These are phyloP conservation scores for Fusarium decemcellulare DNA, from an alignment of 2,329 filamentous ascomycete genomes.

Conservation along the genomic window DNA sequence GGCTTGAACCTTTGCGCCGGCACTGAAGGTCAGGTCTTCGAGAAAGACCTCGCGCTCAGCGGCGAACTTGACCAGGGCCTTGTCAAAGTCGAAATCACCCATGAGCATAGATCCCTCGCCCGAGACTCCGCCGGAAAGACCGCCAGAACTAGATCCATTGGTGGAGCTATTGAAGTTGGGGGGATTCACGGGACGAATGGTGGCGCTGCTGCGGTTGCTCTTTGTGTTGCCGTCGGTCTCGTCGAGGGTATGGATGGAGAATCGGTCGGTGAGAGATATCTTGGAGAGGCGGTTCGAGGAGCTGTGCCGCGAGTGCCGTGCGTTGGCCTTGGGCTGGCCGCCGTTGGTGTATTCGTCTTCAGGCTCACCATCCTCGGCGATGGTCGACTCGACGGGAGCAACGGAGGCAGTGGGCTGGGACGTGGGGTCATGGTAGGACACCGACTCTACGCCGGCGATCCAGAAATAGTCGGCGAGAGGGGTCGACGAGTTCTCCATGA, in stretches of 20 bases:
- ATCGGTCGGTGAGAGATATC: slow-evolving; percentile 63
- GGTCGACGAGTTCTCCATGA: slow-evolving; percentile 73
- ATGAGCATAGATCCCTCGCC: slow-evolving; percentile 56
- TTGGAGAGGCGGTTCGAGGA: slow-evolving; percentile 73
- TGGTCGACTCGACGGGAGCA: slow-evolving; percentile 68
- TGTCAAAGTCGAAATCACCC: slow-evolving; percentile 91
- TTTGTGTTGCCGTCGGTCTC: slow-evolving; percentile 70
- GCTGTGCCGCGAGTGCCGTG: slow-evolving; percentile 73
- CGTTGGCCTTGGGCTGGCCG: slow-evolving; percentile 42
- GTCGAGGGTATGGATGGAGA: slow-evolving; percentile 69
- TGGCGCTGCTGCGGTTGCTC: slow-evolving; percentile 77
- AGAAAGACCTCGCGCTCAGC: slow-evolving; percentile 95
- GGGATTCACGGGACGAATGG: slow-evolving; percentile 65
- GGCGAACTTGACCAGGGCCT: slow-evolving; percentile 93
- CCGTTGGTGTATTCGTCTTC: slow-evolving; percentile 57
- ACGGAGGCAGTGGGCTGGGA: slow-evolving; percentile 43
- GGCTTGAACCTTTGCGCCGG: slow-evolving; percentile 81
- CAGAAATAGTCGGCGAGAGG: slow-evolving; percentile 83
- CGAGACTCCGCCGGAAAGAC: slow-evolving; percentile 41
- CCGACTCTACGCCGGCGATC: slow-evolving; percentile 79
- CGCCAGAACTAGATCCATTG: slow-evolving; percentile 36
- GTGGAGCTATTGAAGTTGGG: slow-evolving; percentile 44
- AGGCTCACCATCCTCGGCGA: slow-evolving; percentile 74
- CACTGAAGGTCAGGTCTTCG: slow-evolving; percentile 90
- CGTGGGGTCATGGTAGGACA: slow-evolving; percentile 73